Percentiles rank a stretch among this genome's conserved stretches.
Conservation (phyloP, 768 basidiomycete species). For the Inosperma sp. region DNA sequence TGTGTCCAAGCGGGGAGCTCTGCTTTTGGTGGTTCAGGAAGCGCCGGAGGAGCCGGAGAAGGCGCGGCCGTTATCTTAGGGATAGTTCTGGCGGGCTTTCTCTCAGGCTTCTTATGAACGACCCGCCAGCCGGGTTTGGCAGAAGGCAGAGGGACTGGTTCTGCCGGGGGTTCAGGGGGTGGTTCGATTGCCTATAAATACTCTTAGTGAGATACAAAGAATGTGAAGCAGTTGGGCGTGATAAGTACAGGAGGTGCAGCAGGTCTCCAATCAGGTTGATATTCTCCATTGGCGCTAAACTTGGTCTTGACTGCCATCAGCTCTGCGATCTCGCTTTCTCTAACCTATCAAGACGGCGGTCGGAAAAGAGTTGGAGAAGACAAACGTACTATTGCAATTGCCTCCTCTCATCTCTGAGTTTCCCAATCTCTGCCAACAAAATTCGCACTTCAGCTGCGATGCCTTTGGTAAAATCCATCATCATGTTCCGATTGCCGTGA, state of each 20-base stretch:
- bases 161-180: slow-evolving; percentile 34
- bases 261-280: slow-evolving; percentile 68
- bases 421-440: slow-evolving; percentile 74
- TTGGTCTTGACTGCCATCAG: slow-evolving; percentile 81
- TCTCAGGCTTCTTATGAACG: slow-evolving; percentile 59
- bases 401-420: slow-evolving; percentile 70
- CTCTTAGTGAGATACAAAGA: background rate
- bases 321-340: slow-evolving; percentile 72
- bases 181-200: slow-evolving; percentile 31
- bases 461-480: slow-evolving; percentile 82
- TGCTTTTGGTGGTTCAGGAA: slow-evolving; percentile 43
- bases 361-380: slow-evolving; percentile 12
- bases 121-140: slow-evolving; percentile 73
- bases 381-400: slow-evolving; percentile 67
- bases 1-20: slow-evolving; percentile 77
- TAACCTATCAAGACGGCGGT: background rate
- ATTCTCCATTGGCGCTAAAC: slow-evolving; percentile 76
- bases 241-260: slow-evolving; percentile 52
- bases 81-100: slow-evolving; percentile 41
- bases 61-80: slow-evolving; percentile 38
- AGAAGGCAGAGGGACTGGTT: slow-evolving; percentile 43
- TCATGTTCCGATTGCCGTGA: slow-evolving; percentile 31
- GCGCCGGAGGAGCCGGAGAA: slow-evolving; percentile 38
- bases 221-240: background rate
- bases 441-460: slow-evolving; percentile 76